Base-by-base conservation (phyloP, 179 eudicot genomes). In the Nepenthes alata region DNA sequence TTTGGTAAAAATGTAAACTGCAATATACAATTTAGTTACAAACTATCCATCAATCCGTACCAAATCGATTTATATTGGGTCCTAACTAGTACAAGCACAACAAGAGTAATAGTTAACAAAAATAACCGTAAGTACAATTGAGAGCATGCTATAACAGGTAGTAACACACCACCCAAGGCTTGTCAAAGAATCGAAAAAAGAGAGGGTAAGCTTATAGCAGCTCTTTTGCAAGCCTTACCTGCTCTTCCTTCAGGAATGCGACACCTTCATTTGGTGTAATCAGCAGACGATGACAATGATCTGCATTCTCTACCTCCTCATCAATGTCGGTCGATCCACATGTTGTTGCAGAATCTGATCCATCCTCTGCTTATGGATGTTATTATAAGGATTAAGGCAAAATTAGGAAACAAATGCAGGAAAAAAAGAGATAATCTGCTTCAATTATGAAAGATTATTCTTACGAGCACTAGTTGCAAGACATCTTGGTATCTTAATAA, bases 201-300 rank as follows among this genome's bases (percentile, higher is more conserved):
- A 12, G 62, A 51, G 50, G 38, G 53, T 13, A 13, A 12, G 52
- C 49, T 74, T 77, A 81, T 34, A 73, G 70, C 11, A 67, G 65
- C 58, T 83, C 86, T 47, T 69, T 69, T 13, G 81, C 74, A 59
- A 83, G 75, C 73, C 64, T 79, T 59, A 74, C 85, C 8, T 91
- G 76, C 55, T 74, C 77, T 70, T 82, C 87, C 77, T 73, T 81
- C 72, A 87, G 63, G 77, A 76, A 82, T 61, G 88, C 77, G 39
- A 87, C 76, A 45, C 74, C 80, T 7, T 74, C 72, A 48, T 76
- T 58, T 11, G 82, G 73, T 53, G 68, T 34, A 14, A 77, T 72
- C 55, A 84, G 72, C 75, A 83, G 71, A 64, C 75, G 89, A 67
- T 75, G 71, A 64, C 75, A 87, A 67, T 75, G 81, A 72, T 80